Percentiles rank a stretch among this genome's conserved stretches.
Evolutionary conservation across 139 green algal genomes (phyloP).

Genomic region (Nannochloris sp.): DNA sequence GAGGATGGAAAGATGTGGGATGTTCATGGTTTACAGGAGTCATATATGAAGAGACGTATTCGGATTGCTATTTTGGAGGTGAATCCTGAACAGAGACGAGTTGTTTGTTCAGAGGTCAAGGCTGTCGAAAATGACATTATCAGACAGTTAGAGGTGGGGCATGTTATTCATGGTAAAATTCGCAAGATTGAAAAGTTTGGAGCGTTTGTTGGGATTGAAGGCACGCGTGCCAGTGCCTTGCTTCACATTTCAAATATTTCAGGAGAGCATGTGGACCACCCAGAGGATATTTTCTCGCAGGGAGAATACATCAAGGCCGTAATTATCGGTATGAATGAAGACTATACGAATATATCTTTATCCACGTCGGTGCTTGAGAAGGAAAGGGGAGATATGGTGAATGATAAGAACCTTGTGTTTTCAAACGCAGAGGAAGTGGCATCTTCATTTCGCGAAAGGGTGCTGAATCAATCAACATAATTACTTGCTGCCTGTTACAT

Average conservation of each 20-base stretch:
- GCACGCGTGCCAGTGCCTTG: slow-evolving; percentile 35
- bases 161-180: slow-evolving; percentile 35
- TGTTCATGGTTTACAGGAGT: background rate
- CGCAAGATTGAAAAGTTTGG: slow-evolving; percentile 42
- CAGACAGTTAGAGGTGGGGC: slow-evolving; percentile 18
- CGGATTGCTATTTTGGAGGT: slow-evolving; percentile 17
- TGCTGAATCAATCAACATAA: no score
- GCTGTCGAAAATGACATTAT: slow-evolving; percentile 23
- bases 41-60: slow-evolving; percentile 10
- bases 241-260: slow-evolving; percentile 58
- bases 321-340: slow-evolving; percentile 45
- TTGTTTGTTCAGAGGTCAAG: slow-evolving; percentile 16
- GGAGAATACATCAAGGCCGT: slow-evolving; percentile 44
- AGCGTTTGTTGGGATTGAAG: slow-evolving; percentile 42
- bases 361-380: slow-evolving; percentile 52
- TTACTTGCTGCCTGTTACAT: no score
- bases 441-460: background rate
- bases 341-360: slow-evolving; percentile 37
- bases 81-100: slow-evolving; percentile 1
- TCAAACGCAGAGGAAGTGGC: background rate
- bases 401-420: slow-evolving; percentile 34
- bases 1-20: slow-evolving; percentile 18
- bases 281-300: slow-evolving; percentile 29
- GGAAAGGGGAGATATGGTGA: slow-evolving; percentile 41
- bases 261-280: slow-evolving; percentile 17